Percentiles rank a stretch among this genome's conserved stretches.
phyloP scores from a whole-genome alignment of 2,329 filamentous ascomycete species.

The Pseudogymnoascus verrucosus region DNA sequence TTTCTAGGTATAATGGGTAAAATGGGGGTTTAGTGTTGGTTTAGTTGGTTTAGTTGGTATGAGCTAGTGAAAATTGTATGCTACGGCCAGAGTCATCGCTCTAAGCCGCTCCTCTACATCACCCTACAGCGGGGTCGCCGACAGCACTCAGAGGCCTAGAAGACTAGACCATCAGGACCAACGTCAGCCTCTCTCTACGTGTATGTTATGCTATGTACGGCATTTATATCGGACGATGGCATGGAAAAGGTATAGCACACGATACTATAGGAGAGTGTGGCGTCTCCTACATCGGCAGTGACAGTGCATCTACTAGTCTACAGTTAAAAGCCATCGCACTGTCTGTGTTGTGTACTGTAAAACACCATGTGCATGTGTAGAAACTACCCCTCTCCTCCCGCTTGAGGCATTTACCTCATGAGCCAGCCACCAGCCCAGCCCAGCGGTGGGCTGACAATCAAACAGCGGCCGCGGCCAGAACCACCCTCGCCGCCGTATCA shows the following conservation, averaged over 20 bases:
- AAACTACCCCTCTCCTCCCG: neutral
- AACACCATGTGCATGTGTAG: neutral
- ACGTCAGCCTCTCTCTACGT: neutral
- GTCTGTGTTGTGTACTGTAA: neutral
- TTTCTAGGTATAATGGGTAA: no score
- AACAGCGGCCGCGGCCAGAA: neutral
- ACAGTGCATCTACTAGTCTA: neutral
- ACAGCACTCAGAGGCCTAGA: neutral
- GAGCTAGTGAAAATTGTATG: neutral
- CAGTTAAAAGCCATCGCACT: neutral
- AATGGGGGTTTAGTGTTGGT: no score
- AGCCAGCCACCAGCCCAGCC: neutral
- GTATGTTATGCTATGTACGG: neutral
- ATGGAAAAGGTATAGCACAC: neutral
- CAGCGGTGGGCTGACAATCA: neutral
- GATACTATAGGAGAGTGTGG: neutral
- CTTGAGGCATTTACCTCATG: neutral
- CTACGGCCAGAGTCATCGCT: neutral
- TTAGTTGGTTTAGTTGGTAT: neutral
- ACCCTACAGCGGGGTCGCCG: neutral
- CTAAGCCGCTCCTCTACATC: neutral
- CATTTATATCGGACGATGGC: neutral
- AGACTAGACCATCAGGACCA: neutral
- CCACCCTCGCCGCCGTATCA: neutral
- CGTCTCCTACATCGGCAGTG: conserved; percentile 4